Evolutionary conservation across 1,284 basidiomycete genomes (phyloP).

Genomic region (Tylopilus microsporus): DNA sequence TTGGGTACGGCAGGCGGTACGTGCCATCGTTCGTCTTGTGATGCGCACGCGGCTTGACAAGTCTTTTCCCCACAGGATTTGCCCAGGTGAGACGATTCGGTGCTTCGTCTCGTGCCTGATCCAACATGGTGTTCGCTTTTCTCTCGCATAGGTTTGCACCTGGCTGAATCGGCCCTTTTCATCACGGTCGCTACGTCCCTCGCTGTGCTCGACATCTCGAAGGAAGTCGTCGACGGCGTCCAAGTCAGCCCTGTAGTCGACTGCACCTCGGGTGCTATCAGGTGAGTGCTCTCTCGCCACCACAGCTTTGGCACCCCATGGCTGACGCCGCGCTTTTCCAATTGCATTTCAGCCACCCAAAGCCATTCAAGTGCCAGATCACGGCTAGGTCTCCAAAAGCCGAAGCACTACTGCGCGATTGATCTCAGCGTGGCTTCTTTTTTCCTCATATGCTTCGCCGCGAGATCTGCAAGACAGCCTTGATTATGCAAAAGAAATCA

Average conservation of each 20-base stretch:
- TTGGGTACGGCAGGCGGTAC: slow-evolving; percentile 23
- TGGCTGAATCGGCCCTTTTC: slow-evolving; percentile 18
- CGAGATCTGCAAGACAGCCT: background rate
- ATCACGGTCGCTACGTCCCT: slow-evolving; percentile 20
- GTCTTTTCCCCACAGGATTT: slow-evolving; percentile 10
- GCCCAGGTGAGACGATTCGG: slow-evolving; percentile 16
- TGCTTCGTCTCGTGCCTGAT: background rate
- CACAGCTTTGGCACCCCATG: background rate
- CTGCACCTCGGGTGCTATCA: slow-evolving; percentile 3
- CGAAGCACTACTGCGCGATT: slow-evolving; percentile 10
- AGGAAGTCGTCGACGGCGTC: slow-evolving; percentile 19
- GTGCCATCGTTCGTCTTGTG: background rate
- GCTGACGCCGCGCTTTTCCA: background rate
- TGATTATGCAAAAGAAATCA: background rate
- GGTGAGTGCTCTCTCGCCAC: slow-evolving; percentile 1
- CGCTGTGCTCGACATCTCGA: slow-evolving; percentile 14
- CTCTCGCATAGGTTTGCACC: slow-evolving; percentile 5
- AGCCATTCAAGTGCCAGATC: slow-evolving; percentile 19
- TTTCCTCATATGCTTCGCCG: background rate
- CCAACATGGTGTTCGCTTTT: background rate
- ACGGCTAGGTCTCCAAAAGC: slow-evolving; percentile 10
- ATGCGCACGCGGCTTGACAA: background rate
- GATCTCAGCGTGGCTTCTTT: background rate
- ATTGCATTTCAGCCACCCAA: slow-evolving; percentile 10
- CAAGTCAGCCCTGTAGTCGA: slow-evolving; percentile 14